Evolutionary conservation across 306 rosid genomes (phyloP), one percentile per base, ranked within the genome.

Genomic region (Lathyrus sativus): DNA sequence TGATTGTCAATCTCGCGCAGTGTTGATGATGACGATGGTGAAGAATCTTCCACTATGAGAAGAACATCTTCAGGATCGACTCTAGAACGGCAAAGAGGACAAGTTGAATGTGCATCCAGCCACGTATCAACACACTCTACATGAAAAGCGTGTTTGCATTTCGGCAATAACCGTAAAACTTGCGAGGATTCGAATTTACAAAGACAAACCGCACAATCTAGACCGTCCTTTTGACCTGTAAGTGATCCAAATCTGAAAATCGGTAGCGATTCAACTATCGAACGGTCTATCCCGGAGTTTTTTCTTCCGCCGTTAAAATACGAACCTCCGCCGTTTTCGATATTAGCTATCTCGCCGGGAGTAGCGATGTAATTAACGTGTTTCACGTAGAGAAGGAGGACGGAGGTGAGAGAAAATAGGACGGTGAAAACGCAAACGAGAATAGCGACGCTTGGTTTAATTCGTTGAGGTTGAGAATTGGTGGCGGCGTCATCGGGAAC

Each of bases 21-120:
- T 9, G 1, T 1, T 50, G 15, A 0, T 11, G 17, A 4, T 22
- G n/a, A 0, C 2, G 61, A 6, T 7, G 62, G 12, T 0, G 60
- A 11, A 9, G 68, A 41, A 2, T 78, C 83, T 15, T 79, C 88
- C 6, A 88, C 62, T 0, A 91, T 51, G 10, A 62, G 78, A 7
- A 93, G 87, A 13, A 90, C 79, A 48, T 93, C 97, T 56, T 93
- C 97, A 18, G 92, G 97, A 80, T 90, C 97, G 15, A 93, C 96
- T 54, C 92, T 82, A 68, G 74, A 80, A 1, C 97, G 95, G 24
- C 96, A 93, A 3, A 93, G 89, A 2, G 99, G 97, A 26, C 96
- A 93, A 1, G 99, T 90, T 9, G 99, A 93, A 76, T 93, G 99
- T 5, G 99, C 97, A 75, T 93, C 99, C 11, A 93, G 86, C 99